A percentile compares a stretch with the other conserved stretches of the same genome.
phyloP scores from a whole-genome alignment of 768 basidiomycete genomes.

The Pholiota microspora region DNA sequence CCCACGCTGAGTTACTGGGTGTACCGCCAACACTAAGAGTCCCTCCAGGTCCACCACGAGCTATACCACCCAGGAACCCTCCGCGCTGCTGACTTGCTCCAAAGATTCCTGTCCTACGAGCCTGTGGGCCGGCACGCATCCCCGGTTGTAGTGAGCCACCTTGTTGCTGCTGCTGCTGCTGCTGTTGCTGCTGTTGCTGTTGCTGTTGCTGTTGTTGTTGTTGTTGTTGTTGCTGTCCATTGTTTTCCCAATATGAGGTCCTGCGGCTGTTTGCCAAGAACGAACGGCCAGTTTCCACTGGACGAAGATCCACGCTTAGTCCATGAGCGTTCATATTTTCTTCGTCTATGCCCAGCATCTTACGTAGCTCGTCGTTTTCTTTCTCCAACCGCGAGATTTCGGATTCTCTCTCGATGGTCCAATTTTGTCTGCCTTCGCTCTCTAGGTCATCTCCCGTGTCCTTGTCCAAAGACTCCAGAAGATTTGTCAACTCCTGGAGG shows the following conservation, averaged over 20 bases:
- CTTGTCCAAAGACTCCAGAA: slow-evolving; percentile 43
- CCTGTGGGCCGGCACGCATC: slow-evolving; percentile 50
- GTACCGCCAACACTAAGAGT: slow-evolving; percentile 25
- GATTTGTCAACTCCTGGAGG: slow-evolving; percentile 37
- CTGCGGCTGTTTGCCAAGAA: slow-evolving; percentile 31
- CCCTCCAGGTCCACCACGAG: slow-evolving; percentile 20
- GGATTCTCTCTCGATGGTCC: slow-evolving; percentile 83
- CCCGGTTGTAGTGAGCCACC: slow-evolving; percentile 38
- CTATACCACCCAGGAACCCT: slow-evolving; percentile 28
- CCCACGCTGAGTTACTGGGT: slow-evolving; percentile 19
- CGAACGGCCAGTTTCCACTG: slow-evolving; percentile 39
- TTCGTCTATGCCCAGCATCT: slow-evolving; percentile 71
- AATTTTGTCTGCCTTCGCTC: slow-evolving; percentile 58
- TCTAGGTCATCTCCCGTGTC: slow-evolving; percentile 26
- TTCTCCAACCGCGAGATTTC: slow-evolving; percentile 80
- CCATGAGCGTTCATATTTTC: slow-evolving; percentile 51
- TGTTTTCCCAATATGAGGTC: slow-evolving; percentile 30
- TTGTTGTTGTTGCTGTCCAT: slow-evolving; percentile 23
- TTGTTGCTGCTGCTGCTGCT: background rate
- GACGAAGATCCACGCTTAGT: slow-evolving; percentile 49
- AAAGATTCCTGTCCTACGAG: slow-evolving; percentile 60
- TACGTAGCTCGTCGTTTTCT: slow-evolving; percentile 81
- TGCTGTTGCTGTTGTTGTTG: too few species aligned
- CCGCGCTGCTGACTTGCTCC: slow-evolving; percentile 40
- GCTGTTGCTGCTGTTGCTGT: too few species aligned